These are phyloP conservation scores for Protomyces gravidus DNA, from an alignment of 1,139 yeast species.

Conservation along the genomic window DNA sequence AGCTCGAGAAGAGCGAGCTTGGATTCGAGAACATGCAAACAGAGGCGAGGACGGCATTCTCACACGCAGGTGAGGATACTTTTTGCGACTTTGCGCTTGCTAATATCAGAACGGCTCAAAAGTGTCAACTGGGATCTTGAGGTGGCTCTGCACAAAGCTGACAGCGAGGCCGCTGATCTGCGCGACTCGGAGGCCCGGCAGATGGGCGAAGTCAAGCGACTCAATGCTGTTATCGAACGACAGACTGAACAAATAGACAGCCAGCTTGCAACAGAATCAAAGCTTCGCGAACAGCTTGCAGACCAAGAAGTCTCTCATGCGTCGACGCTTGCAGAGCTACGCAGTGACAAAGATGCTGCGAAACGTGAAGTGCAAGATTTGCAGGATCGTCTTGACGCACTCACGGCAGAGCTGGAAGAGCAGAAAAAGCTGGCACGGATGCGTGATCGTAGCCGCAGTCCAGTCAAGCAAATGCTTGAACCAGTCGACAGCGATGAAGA, in stretches of 20 bases:
- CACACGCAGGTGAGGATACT: constrained; percentile 45
- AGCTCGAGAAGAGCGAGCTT: constrained; percentile 44
- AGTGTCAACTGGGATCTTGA: constrained; percentile 80
- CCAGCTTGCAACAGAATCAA: not conserved
- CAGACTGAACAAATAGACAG: constrained; percentile 13
- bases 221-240: not conserved
- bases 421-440: not conserved
- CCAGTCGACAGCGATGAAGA: constrained; percentile 30
- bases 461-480: constrained; percentile 32
- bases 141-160: constrained; percentile 51
- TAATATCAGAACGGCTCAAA: constrained; percentile 47
- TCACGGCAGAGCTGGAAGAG: constrained; percentile 13
- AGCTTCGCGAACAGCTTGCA: not conserved
- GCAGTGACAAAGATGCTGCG: constrained; percentile 6
- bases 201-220: constrained; percentile 1
- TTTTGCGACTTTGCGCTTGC: too few relatives aligned
- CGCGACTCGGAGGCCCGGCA: not conserved
- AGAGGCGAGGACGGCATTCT: constrained; percentile 40
- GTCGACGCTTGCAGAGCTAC: not conserved
- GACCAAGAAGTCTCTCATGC: constrained; percentile 6
- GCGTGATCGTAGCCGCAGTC: constrained; percentile 7
- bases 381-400: constrained; percentile 5
- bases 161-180: constrained; percentile 39
- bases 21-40: constrained; percentile 43
- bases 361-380: constrained; percentile 5